Evolutionary conservation across 495 filamentous ascomycete species (phyloP).

Genomic region (Aspergillus carlsbadensis): DNA sequence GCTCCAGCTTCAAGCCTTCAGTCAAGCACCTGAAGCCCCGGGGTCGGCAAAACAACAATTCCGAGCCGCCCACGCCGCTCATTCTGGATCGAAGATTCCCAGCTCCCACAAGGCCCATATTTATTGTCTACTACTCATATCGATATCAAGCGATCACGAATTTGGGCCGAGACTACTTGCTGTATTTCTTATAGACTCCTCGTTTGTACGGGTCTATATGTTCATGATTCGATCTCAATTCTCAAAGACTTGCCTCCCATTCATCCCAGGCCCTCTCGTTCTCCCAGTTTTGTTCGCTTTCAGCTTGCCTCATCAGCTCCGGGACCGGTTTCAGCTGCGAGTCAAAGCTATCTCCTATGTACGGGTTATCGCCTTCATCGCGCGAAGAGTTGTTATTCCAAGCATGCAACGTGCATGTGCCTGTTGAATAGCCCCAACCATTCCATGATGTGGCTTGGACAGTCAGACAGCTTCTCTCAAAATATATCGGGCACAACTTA

Average conservation of each 20-base stretch:
- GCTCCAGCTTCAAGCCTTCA: constrained; percentile 18
- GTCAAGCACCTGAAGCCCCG: constrained; percentile 15
- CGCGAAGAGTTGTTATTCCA: constrained; percentile 64
- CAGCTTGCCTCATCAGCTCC: constrained; percentile 31
- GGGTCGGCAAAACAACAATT: constrained; percentile 17
- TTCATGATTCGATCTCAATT: background rate
- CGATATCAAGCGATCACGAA: too few relatives aligned
- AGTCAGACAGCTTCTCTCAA: constrained; percentile 16
- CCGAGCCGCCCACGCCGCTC: constrained; percentile 3
- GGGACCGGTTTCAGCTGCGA: constrained; percentile 40
- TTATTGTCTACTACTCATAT: too few relatives aligned
- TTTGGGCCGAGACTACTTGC: too few relatives aligned
- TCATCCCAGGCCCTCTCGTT: background rate
- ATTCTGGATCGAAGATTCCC: too few relatives aligned
- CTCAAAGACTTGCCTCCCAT: background rate
- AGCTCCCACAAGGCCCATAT: too few relatives aligned
- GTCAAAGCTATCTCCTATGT: constrained; percentile 60
- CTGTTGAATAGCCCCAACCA: constrained; percentile 63
- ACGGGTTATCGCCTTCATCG: constrained; percentile 63
- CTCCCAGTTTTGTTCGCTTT: constrained; percentile 12
- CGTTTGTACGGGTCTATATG: background rate
- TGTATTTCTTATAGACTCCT: background rate
- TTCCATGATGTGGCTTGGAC: constrained; percentile 74
- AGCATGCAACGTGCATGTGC: constrained; percentile 73
- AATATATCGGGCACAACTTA: constrained; percentile 37